Evolutionary conservation across 1,284 basidiomycete genomes (phyloP), one percentile per base, ranked within the genome.

Genomic region (Trichosporon coremiiforme): DNA sequence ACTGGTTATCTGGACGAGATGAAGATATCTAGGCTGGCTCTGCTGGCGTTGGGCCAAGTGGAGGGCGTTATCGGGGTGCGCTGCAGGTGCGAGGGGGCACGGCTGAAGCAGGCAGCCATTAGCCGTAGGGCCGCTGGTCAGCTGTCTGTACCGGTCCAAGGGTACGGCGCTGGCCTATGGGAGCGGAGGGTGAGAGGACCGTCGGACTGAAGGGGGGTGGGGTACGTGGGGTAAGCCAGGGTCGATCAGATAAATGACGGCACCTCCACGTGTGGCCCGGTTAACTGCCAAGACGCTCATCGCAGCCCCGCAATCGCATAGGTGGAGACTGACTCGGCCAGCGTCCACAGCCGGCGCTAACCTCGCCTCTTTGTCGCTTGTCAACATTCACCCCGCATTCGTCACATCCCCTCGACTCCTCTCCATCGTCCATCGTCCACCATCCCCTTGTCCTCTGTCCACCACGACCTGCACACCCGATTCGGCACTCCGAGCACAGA

Each of bases 191-290:
- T 9, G 7, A 6, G 15, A 53, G 20, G 8, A 17, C 20, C 50
- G 20, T 22, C 20, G 1, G 22, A 38, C 50, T 25, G n/a, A 53
- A 53, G n/a, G 17, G 6, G 20, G n/a, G 50, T 53, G 50, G 50
- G 50, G 50, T 53, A 53, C 50, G 50, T 53, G 50, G 50, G 50
- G 50, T 53, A 53, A 22, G 20, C 50, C 50, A 53, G 50, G 50
- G 50, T 10, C 50, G 20, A 53, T 22, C 6, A 4, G 50, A 53
- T 53, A 53, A 53, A 53, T 53, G 50, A 53, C 50, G 50, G 50
- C 20, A 20, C 50, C n/a, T 53, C 50, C 50, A 53, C 50, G 50
- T 53, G 50, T 2, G 20, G 17, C 50, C 50, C 50, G 50, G 50
- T 17, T 25, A 20, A 53, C 50, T 10, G 50, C 10, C 50, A n/a